Conservation (phyloP, 2,329 filamentous ascomycete genomes). For the Penicillium digitatum region DNA sequence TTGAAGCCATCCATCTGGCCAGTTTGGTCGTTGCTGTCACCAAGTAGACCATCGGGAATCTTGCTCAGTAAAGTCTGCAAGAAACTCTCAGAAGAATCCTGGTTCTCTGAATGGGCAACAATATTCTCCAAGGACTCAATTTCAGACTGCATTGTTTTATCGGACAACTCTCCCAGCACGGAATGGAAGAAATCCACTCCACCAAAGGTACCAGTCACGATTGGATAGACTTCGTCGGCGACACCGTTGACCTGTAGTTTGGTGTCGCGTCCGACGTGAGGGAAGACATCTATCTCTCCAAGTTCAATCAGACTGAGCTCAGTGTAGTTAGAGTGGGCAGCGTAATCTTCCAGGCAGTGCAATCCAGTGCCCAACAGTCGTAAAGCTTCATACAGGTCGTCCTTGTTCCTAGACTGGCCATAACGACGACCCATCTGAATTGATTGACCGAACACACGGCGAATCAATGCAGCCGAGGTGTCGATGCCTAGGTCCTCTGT, state of each 20-base stretch:
- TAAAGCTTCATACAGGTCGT: constrained; percentile 82
- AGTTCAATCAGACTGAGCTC: constrained; percentile 85
- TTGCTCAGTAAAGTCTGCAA: constrained; percentile 76
- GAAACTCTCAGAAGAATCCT: constrained; percentile 64
- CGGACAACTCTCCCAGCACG: constrained; percentile 72
- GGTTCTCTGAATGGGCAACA: constrained; percentile 59
- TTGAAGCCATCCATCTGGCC: constrained; percentile 76
- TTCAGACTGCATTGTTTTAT: constrained; percentile 88
- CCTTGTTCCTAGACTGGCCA: constrained; percentile 59
- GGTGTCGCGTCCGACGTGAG: constrained; percentile 77
- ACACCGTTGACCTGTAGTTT: constrained; percentile 65
- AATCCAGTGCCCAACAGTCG: constrained; percentile 80
- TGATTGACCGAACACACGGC: constrained; percentile 66
- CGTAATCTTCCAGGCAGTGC: constrained; percentile 89
- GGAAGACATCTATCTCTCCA: constrained; percentile 76
- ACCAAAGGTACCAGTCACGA: constrained; percentile 88
- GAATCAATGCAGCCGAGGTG: constrained; percentile 74
- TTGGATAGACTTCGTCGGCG: constrained; percentile 65
- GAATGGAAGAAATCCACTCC: constrained; percentile 93
- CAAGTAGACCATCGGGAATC: constrained; percentile 76
- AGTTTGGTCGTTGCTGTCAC: constrained; percentile 60
- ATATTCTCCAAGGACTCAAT: constrained; percentile 84
- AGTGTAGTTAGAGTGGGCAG: constrained; percentile 89
- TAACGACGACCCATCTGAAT: constrained; percentile 80
- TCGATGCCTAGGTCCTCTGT: constrained; percentile 74